Percentiles rank a stretch among this genome's conserved stretches.
These are phyloP conservation scores for Zychaea mexicana DNA, from an alignment of 371 early-diverging fungal species.

Conservation along the genomic window DNA sequence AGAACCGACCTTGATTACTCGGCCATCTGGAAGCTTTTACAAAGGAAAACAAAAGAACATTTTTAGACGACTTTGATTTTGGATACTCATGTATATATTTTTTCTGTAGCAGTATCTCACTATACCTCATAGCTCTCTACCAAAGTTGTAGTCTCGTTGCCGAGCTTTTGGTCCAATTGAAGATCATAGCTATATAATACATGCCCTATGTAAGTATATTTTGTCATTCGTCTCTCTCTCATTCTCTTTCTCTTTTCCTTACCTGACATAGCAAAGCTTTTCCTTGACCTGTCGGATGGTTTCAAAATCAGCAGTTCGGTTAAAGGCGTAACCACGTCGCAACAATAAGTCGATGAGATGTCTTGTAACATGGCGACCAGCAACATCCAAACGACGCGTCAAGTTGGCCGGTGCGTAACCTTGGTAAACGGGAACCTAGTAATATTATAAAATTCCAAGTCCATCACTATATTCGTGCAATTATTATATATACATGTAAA, in stretches of 20 bases:
- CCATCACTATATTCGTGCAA: no score
- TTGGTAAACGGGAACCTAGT: constrained; percentile 88
- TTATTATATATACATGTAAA: not conserved
- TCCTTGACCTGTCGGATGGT: constrained; percentile 97
- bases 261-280: constrained; percentile 96
- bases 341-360: constrained; percentile 95
- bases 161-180: constrained; percentile 91
- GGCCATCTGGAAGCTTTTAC: constrained; percentile 91
- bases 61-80: not conserved
- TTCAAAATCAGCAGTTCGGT: constrained; percentile 97
- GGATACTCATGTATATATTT: not conserved
- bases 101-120: no score
- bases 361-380: constrained; percentile 95
- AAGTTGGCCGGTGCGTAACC: constrained; percentile 93
- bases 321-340: constrained; percentile 94
- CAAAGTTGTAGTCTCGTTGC: constrained; percentile 94
- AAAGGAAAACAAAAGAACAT: not conserved
- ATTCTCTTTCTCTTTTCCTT: constrained; percentile 1
- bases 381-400: constrained; percentile 92
- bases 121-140: constrained; percentile 95
- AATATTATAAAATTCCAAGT: not conserved
- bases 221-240: no score
- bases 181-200: constrained; percentile 80
- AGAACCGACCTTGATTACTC: constrained; percentile 96
- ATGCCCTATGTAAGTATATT: not conserved